Evolutionary conservation across 225 moss, liverwort and hornwort species (phyloP).

Genomic region (Polytrichum commune): DNA sequence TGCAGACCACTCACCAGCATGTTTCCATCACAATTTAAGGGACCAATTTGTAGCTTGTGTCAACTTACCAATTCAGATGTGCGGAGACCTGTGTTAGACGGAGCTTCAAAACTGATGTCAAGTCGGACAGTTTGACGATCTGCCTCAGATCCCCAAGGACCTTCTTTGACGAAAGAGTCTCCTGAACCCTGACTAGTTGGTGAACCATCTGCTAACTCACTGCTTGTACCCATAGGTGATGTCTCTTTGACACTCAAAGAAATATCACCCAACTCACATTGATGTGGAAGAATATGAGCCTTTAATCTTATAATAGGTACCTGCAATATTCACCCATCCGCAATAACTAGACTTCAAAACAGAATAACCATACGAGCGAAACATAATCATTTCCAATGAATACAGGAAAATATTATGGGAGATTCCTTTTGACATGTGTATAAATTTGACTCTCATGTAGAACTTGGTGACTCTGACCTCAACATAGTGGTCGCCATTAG

Average conservation of each 20-base stretch:
- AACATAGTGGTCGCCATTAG: no score
- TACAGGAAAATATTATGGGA: no score
- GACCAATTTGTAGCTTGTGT: not conserved
- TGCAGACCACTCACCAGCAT: not conserved
- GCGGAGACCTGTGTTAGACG: conserved; percentile 74
- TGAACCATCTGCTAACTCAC: conserved; percentile 41
- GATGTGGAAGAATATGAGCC: conserved; percentile 81
- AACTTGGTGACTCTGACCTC: no score
- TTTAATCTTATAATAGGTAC: conserved; percentile 83
- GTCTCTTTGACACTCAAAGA: conserved; percentile 57
- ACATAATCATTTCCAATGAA: no score
- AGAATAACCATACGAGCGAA: no score
- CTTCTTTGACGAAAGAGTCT: conserved; percentile 42
- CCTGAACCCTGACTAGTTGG: conserved; percentile 44
- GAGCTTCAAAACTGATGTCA: conserved; percentile 93
- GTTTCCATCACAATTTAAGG: not conserved
- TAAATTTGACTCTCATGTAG: no score
- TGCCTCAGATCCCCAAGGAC: conserved; percentile 77
- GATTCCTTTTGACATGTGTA: no score
- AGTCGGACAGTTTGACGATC: conserved; percentile 81
- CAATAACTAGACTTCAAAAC: no score
- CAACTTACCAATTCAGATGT: conserved; percentile 74
- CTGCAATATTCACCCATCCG: conserved; percentile 27
- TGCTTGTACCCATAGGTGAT: conserved; percentile 45
- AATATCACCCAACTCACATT: conserved; percentile 73